Base-by-base conservation (phyloP, 2,329 filamentous ascomycete genomes). In the Endothia cerciana region DNA sequence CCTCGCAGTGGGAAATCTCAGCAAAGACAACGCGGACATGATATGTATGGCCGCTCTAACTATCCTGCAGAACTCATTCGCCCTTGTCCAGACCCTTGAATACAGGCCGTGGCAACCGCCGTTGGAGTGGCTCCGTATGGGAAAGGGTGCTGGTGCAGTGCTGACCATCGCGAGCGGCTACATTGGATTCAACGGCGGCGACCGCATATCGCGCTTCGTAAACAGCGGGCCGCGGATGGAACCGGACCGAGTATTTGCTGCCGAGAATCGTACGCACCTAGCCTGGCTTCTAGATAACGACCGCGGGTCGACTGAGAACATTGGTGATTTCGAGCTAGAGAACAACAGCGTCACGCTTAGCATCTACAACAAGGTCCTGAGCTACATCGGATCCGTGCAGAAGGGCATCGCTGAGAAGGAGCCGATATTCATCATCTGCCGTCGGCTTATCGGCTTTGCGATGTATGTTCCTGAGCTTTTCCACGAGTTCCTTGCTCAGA, bases 51-150 rank as follows among this genome's bases (percentile, higher is more conserved):
- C 75, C 28, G 73, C 73, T 45, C 70, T 79, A 36, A 72, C 72
- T 47, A 77, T 79, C 67, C 66, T 79, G 43, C 71, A 73, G n/a
- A 77, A 78, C 69, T 75, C 74, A 41, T 72, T 78, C 60, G 77
- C 76, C 8, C 70, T 78, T 8, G 77, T 79, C 19, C 77, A 79
- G 72, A 78, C 76, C 13, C 66, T 77, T 51, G 71, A 74, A 22
- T 61, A 72, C 33, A 72, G 75, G 56, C 76, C 75, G 2, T 79
- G 77, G 77, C 73, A 78, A 67, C 77, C 77, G 40, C 77, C 77
- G 19, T 58, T 74, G n/a, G 76, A 78, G 64, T 79, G 75, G 74
- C 65, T 77, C 51, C 72, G 74, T 43, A 75, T 78, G 72, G 76
- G 76, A 4, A 73, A 73, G 13, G 77, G 77, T 22, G 76, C 76